Conservation (phyloP, 2,329 filamentous ascomycete genomes). For the Ambrosiella xylebori region DNA sequence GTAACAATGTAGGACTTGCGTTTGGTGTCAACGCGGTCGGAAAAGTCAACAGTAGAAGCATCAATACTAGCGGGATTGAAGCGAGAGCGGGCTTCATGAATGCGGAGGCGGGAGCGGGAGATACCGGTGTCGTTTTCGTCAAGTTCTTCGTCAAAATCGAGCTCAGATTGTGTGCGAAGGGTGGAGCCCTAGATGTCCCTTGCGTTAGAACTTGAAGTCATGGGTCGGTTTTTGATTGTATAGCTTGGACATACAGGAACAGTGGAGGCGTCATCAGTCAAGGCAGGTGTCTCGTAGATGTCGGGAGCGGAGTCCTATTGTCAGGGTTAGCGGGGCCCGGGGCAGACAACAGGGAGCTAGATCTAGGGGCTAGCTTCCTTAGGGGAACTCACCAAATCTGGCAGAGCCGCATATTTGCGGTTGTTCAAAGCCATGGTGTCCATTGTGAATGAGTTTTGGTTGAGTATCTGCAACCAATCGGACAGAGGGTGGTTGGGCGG, state of each 20-base stretch:
- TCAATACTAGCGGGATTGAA: constrained; percentile 66
- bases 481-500: neutral
- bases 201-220: neutral
- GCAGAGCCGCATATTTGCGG: constrained; percentile 66
- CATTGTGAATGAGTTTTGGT: neutral
- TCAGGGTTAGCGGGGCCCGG: constrained; percentile 1
- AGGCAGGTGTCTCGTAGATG: constrained; percentile 88
- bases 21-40: constrained; percentile 69
- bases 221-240: neutral
- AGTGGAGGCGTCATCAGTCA: constrained; percentile 80
- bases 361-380: constrained; percentile 12
- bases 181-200: constrained; percentile 30
- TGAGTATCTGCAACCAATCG: neutral
- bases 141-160: constrained; percentile 43
- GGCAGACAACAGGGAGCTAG: constrained; percentile 14
- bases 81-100: constrained; percentile 60
- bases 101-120: constrained; percentile 57
- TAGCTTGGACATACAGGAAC: constrained; percentile 42
- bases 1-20: constrained; percentile 69
- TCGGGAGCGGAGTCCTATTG: constrained; percentile 74
- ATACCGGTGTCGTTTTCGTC: constrained; percentile 51
- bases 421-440: constrained; percentile 52
- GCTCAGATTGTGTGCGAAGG: constrained; percentile 39
- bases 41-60: constrained; percentile 67
- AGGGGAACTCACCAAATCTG: constrained; percentile 46